Base-by-base conservation (phyloP, 2,329 filamentous ascomycete genomes). In the Diaporthe velutina region DNA sequence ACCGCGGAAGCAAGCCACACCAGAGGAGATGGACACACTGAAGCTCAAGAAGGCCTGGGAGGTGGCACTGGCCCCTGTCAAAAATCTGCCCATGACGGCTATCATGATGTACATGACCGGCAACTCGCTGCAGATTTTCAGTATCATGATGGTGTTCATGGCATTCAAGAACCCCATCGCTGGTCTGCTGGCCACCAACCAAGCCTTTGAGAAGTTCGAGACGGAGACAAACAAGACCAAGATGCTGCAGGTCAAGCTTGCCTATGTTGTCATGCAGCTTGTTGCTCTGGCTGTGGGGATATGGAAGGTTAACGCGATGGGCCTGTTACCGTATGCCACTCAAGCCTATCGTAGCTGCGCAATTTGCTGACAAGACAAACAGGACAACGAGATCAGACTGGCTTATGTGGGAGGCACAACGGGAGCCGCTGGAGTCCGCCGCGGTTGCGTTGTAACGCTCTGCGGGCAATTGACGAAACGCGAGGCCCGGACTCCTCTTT, bases 81-180 rank as follows among this genome's bases (percentile, higher is more conserved):
- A 99, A 87, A 93, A 93, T 82, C 89, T 99, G 61, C 97, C 97
- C 74, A 99, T 99, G 97, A 98, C 97, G 74, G 96, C 93, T 77
- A 96, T 99, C 83, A 98, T 98, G 93, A 98, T 98, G 95, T 99
- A 99, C 90, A 99, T 99, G 97, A 97, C 96, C 42, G 97, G 97
- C 81, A 99, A 98, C 86, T 95, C 95, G 76, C 91, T 99, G 61
- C 97, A 99, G 83, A 98, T 99, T 78, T 99, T 99, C 88, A 97
- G 94, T 85, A 98, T 99, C 85, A 98, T 98, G 95, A 99, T 98
- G 96, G 96, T 98, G 25, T 96, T 96, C 81, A 98, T 98, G 94
- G 93, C 98, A 60, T 99, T 99, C 90, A 98, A 98, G 88, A 97
- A 94, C 78, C 97, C 97, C 13, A 90, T 99, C 76, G 91, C 95